Percentiles rank a stretch among this genome's conserved stretches.
Evolutionary conservation across 2,329 filamentous ascomycete genomes (phyloP).

Genomic region (Lasiodiplodia sp.): DNA sequence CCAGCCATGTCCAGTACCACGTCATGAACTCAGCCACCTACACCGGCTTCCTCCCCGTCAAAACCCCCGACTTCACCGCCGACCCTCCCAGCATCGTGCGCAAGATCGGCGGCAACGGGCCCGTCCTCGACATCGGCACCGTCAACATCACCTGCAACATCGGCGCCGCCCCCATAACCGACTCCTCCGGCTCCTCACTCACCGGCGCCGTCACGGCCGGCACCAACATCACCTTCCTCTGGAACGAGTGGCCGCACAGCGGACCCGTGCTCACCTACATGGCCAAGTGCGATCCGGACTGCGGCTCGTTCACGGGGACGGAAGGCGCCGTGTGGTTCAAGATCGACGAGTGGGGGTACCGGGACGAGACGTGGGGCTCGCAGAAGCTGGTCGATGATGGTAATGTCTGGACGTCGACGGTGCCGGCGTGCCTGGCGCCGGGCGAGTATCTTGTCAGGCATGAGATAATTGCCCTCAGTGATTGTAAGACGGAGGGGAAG

Average conservation of each 20-base stretch:
- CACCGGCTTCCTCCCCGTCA: conserved; percentile 22
- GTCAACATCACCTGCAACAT: conserved; percentile 18
- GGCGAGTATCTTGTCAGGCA: conserved; percentile 52
- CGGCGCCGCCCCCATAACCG: conserved; percentile 9
- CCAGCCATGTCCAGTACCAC: conserved; percentile 19
- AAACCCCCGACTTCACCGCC: conserved; percentile 19
- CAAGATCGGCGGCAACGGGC: conserved; percentile 19
- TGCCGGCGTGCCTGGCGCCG: conserved; percentile 37
- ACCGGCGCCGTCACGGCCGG: conserved; percentile 42
- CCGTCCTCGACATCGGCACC: conserved; percentile 7
- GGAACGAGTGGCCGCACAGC: conserved; percentile 48
- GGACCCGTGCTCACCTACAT: conserved; percentile 48
- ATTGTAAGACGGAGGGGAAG: conserved; percentile 48
- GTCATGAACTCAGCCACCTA: conserved; percentile 28
- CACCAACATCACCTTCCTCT: conserved; percentile 44
- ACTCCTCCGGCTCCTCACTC: conserved; percentile 37
- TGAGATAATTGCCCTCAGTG: conserved; percentile 51
- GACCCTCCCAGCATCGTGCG: conserved; percentile 21
- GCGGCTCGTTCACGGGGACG: conserved; percentile 42
- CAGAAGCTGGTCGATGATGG: conserved; percentile 28
- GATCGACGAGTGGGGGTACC: conserved; percentile 48
- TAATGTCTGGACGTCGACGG: conserved; percentile 33
- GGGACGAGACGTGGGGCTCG: conserved; percentile 42
- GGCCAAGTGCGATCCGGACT: conserved; percentile 39
- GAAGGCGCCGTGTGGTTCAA: conserved; percentile 48